Evolutionary conservation across 1,284 basidiomycete genomes (phyloP).

Genomic region (Athelia sp.): DNA sequence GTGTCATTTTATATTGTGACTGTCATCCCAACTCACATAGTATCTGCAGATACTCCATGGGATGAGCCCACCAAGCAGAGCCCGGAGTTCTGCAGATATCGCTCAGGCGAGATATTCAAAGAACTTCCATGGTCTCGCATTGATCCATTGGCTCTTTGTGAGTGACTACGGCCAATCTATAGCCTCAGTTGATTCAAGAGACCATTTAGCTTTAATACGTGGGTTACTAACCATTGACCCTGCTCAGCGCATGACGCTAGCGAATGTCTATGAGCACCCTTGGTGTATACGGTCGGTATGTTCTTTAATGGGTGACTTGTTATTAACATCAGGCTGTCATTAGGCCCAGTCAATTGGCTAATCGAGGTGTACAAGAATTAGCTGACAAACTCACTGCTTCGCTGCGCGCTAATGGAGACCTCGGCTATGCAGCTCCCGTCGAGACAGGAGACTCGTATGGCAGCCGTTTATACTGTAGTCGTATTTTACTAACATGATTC

Average conservation of each 20-base stretch:
- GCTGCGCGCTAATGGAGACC: conserved; percentile 62
- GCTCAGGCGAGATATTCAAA: conserved; percentile 70
- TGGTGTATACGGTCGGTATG: conserved; percentile 71
- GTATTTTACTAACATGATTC: conserved; percentile 1
- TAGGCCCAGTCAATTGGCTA: conserved; percentile 70
- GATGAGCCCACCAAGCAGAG: conserved; percentile 85
- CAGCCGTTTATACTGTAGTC: background rate
- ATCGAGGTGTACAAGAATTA: conserved; percentile 44
- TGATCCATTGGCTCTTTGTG: conserved; percentile 55
- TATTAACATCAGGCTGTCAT: conserved; percentile 39
- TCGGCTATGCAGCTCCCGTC: conserved; percentile 59
- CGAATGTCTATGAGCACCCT: conserved; percentile 65
- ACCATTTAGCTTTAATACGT: conserved; percentile 67
- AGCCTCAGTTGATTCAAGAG: conserved; percentile 21
- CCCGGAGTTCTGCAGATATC: conserved; percentile 76
- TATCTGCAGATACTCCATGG: conserved; percentile 95
- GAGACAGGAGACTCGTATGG: conserved; percentile 23
- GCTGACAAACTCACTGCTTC: conserved; percentile 69
- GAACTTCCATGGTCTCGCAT: conserved; percentile 85
- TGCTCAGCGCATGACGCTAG: conserved; percentile 62
- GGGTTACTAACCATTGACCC: conserved; percentile 78
- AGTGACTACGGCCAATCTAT: no score
- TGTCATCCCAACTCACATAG: no score
- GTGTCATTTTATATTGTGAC: no score
- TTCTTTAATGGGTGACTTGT: conserved; percentile 75